Percentiles rank a stretch among this genome's conserved stretches.
Evolutionary conservation across 441 rosid genomes (phyloP).

Genomic region (Erysimum cheiri): DNA sequence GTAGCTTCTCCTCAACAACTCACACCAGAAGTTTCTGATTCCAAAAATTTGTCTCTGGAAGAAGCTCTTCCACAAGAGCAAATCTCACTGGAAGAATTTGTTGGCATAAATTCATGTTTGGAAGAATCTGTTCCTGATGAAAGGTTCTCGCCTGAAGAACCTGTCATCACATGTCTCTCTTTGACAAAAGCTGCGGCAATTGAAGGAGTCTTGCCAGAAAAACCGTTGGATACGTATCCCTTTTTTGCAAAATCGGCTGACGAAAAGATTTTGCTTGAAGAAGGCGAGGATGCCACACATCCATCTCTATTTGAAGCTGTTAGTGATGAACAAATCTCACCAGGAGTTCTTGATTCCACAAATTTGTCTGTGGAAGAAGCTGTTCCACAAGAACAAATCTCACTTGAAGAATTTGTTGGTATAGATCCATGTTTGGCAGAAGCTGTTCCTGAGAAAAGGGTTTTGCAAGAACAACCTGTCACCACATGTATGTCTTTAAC

Average conservation of each 20-base stretch:
- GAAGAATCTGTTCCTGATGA: slow-evolving; percentile 31
- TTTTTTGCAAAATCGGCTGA: neutral
- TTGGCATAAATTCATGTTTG: slow-evolving; percentile 25
- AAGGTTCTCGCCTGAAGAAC: slow-evolving; percentile 22
- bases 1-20: too few species aligned
- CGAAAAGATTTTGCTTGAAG: slow-evolving; percentile 18
- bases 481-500: slow-evolving; percentile 21
- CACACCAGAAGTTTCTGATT: slow-evolving; percentile 8
- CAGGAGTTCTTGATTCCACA: slow-evolving; percentile 19
- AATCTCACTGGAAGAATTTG: slow-evolving; percentile 27
- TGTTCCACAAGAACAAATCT: slow-evolving; percentile 20
- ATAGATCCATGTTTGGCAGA: slow-evolving; percentile 12
- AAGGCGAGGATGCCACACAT: slow-evolving; percentile 22
- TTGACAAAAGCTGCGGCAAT: slow-evolving; percentile 7
- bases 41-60: slow-evolving; percentile 22
- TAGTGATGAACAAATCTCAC: slow-evolving; percentile 24
- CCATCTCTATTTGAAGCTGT: slow-evolving; percentile 26
- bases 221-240: slow-evolving; percentile 9
- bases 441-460: slow-evolving; percentile 19
- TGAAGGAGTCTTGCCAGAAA: slow-evolving; percentile 31
- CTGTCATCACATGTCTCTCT: slow-evolving; percentile 29
- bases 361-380: slow-evolving; percentile 12
- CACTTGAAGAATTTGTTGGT: slow-evolving; percentile 14
- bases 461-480: slow-evolving; percentile 29
- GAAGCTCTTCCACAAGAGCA: slow-evolving; percentile 27